A percentile compares a stretch with the other conserved stretches of the same genome.
Evolutionary conservation across 805 yeast genomes (phyloP).

Genomic region (Candida mattraensis): DNA sequence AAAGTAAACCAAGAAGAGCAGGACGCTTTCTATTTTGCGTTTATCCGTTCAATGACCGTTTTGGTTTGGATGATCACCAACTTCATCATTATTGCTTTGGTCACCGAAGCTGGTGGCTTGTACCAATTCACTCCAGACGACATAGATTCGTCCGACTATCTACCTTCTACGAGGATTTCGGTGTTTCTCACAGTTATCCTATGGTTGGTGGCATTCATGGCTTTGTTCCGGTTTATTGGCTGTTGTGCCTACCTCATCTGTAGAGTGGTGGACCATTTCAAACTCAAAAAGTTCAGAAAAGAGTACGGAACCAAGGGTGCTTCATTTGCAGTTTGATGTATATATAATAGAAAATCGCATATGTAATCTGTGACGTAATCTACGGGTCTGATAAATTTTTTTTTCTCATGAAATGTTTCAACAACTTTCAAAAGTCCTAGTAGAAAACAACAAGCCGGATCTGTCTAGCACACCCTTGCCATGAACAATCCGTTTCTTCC

Average conservation of each 20-base stretch:
- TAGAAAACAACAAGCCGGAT: no score
- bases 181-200: conserved; percentile 79
- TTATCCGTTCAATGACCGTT: conserved; percentile 85
- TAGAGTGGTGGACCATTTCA: conserved; percentile 24
- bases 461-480: conserved; percentile 1
- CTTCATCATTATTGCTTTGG: conserved; percentile 77
- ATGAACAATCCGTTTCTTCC: conserved; percentile 39
- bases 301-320: conserved; percentile 21
- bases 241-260: conserved; percentile 56
- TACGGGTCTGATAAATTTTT: neutral
- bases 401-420: conserved; percentile 1
- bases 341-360: conserved; percentile 2
- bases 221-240: conserved; percentile 79
- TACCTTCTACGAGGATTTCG: conserved; percentile 47
- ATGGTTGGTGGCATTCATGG: conserved; percentile 93
- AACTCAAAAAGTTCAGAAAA: conserved; percentile 17
- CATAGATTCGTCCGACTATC: conserved; percentile 29
- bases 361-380: no score
- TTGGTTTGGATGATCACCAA: conserved; percentile 87
- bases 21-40: conserved; percentile 83
- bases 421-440: no score
- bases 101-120: conserved; percentile 81
- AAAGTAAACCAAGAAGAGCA: conserved; percentile 39
- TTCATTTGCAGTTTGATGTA: conserved; percentile 17
- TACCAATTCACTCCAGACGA: conserved; percentile 42